Percentiles rank a stretch among this genome's conserved stretches.
Conservation (phyloP, 768 basidiomycete species). For the Ephemerocybe angulata region DNA sequence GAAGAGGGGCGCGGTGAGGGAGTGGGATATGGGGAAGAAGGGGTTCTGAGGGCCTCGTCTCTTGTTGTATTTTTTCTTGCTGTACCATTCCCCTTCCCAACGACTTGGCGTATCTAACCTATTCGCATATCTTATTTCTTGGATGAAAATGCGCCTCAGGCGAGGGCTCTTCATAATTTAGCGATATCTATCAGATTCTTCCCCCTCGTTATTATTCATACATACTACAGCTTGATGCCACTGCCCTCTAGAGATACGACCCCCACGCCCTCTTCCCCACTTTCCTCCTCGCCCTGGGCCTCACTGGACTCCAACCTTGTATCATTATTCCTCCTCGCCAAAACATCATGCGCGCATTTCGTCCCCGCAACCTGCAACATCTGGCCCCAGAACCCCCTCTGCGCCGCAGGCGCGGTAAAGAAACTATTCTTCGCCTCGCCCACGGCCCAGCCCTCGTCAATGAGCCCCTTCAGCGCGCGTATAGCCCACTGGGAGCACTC, state of each 20-base stretch:
- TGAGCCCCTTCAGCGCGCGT: background rate
- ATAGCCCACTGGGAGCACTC: background rate
- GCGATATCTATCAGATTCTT: no score
- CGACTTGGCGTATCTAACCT: no score
- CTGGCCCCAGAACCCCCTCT: background rate
- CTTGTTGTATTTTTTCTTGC: background rate
- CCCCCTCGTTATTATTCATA: no score
- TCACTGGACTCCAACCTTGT: no score
- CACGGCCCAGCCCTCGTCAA: background rate
- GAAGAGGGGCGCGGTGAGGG: slow-evolving; percentile 79
- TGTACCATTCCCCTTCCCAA: no score
- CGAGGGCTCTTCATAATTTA: no score
- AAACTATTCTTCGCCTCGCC: background rate
- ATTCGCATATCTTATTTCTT: no score
- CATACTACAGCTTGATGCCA: no score
- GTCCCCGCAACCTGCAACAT: background rate
- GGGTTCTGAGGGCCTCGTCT: slow-evolving; percentile 28
- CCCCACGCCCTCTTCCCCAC: no score
- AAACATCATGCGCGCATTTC: background rate
- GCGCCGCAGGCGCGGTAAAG: background rate
- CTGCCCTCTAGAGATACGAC: no score
- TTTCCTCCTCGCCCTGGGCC: no score
- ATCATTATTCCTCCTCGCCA: background rate
- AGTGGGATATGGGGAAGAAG: slow-evolving; percentile 95
- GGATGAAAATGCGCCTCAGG: no score